Conservation (phyloP, 805 yeast species). For the Kodamaea nitidulidarum region DNA sequence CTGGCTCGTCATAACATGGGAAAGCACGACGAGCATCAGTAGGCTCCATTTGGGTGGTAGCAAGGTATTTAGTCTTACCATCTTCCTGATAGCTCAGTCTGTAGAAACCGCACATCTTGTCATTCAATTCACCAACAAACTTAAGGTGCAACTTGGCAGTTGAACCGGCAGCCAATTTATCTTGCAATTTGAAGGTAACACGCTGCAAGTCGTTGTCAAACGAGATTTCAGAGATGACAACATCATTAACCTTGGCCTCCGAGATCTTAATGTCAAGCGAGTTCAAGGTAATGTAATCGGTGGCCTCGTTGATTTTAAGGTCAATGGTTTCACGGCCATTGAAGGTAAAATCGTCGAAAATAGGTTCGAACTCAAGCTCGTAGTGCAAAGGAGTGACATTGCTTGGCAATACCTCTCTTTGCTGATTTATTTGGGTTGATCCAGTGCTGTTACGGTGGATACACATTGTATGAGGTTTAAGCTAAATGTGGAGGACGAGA, state of each 20-base stretch:
- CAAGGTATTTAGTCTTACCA: slow-evolving; percentile 65
- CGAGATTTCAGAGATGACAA: slow-evolving; percentile 17
- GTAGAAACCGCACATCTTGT: slow-evolving; percentile 81
- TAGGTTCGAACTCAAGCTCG: slow-evolving; percentile 39
- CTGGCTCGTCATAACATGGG: slow-evolving; percentile 85
- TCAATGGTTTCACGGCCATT: slow-evolving; percentile 54
- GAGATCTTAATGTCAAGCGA: slow-evolving; percentile 61
- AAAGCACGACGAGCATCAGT: slow-evolving; percentile 84
- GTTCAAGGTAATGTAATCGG: slow-evolving; percentile 52
- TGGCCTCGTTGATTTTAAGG: slow-evolving; percentile 46
- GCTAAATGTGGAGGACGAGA: background rate
- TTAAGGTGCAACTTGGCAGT: slow-evolving; percentile 44
- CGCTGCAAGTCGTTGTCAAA: slow-evolving; percentile 38
- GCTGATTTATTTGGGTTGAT: slow-evolving; percentile 12
- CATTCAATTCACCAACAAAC: slow-evolving; percentile 63
- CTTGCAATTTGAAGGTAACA: slow-evolving; percentile 37
- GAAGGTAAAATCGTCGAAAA: slow-evolving; percentile 54
- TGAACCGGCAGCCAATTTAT: slow-evolving; percentile 32
- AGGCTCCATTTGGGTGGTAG: slow-evolving; percentile 84
- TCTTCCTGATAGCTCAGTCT: slow-evolving; percentile 61
- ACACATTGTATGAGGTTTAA: slow-evolving; percentile 2
- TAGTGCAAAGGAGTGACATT: slow-evolving; percentile 41
- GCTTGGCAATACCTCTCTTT: slow-evolving; percentile 41
- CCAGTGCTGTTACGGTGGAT: slow-evolving; percentile 3
- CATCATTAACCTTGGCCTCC: slow-evolving; percentile 38